Base-by-base conservation (phyloP, 768 basidiomycete genomes). In the Fistulinella prunicolor region DNA sequence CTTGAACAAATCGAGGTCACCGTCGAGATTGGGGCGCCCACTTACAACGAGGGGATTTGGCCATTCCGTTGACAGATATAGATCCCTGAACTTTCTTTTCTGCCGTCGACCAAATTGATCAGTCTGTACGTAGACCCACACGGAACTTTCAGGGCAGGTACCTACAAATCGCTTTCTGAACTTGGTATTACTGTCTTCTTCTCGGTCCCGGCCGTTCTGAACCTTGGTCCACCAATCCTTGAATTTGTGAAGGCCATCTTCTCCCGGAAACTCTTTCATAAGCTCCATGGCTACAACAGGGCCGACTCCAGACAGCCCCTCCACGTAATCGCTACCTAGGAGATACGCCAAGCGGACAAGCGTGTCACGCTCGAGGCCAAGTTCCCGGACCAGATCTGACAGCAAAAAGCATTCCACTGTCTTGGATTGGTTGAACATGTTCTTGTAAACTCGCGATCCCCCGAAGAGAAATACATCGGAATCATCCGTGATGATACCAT, bases 391-490 rank as follows among this genome's bases (percentile, higher is more conserved):
- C 41, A 98, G 78, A 63, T 99, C 96, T 6, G 81, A 68, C 2
- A 83, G 71, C 29, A 96, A 73, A 74, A 96, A 99, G 63, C 93
- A 94, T 68, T 99, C 96, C 46, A 97, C 96, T 4, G 94, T 97
- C 74, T 98, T 97, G 40, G 90, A 89, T 68, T 98, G 95, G 65
- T 98, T 97, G 74, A 99, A 99, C 89, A 99, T 95, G 66, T 99
- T 98, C 71, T 95, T 96, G 78, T 89, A 96, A 17, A 98, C 91
- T n/a, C 93, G 85, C 55, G 80, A 70, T 20, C 92, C 95, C 26
- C 96, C 96, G 57, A 99, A 99, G 41, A 99, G 83, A 70, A 99
- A 99, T 41, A 98, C 94, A 62, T 99, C 96, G 5, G 93, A 96
- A 67, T 99, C 96, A 65, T 99, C 96, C 0, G 96, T 99, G 65